Evolutionary conservation across 1,284 basidiomycete species (phyloP), one percentile per base, ranked within the genome.

Genomic region (Naganishia albida): DNA sequence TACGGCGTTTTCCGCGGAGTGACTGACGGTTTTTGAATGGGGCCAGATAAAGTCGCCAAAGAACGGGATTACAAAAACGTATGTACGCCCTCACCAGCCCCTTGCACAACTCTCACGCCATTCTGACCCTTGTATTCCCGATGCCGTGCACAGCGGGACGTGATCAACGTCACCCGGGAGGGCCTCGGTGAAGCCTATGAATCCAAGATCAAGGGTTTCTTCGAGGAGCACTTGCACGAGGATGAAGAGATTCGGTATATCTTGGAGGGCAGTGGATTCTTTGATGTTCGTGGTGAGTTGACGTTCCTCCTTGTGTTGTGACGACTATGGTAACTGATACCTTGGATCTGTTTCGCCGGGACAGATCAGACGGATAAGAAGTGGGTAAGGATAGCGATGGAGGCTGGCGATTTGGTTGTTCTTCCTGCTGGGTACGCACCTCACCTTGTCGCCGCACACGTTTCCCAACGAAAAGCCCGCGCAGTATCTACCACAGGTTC

Each of bases 181-280:
- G 87, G 86, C 0, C 79, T 93, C 57, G 91, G 91, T 2, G 89
- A 89, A 65, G 80, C 78, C 7, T 93, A 90, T 76, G 89, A 93
- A 72, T 72, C 82, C 51, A 91, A 89, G 79, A 83, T 92, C 74
- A 87, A 87, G 74, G 83, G 76, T 3, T 92, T 93, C 80, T 93
- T 89, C 74, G 83, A 87, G 67, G 89, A 91, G 89, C 90, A 93
- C 72, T 83, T 93, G 80, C 91, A 93, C 71, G 90, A 93, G 77
- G 91, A 93, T 71, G 91, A 93, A 76, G 91, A 93, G 79, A 93
- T 93, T 71, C 83, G 91, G 18, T 95, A 89, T 74, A 87, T 93
- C 69, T 82, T 90, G 46, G 83, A 84, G 0, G 92, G 91, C 7
- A 86, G 85, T 51, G 91, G 91, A 0, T 95, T 86, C 81, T 94